Evolutionary conservation across 2,329 filamentous ascomycete species (phyloP).

Genomic region (Trichophyton simii): DNA sequence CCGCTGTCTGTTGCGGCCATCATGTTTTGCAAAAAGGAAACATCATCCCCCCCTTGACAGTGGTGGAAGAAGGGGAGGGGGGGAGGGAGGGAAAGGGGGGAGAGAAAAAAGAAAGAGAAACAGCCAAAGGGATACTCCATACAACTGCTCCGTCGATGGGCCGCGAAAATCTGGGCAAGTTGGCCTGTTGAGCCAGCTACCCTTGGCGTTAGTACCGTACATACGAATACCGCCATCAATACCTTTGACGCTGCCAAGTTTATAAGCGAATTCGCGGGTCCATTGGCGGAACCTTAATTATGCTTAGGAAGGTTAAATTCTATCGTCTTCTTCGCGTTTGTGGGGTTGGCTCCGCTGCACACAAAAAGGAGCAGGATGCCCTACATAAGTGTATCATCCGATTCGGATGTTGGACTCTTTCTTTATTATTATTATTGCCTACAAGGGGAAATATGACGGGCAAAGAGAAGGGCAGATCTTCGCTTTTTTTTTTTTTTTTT

Average conservation of each 20-base stretch:
- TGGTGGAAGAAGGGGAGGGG: no score
- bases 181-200: neutral
- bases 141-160: no score
- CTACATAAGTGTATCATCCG: neutral
- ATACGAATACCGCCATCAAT: neutral
- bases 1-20: neutral
- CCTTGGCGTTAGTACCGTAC: neutral
- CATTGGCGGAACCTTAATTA: slow-evolving; percentile 4
- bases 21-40: neutral
- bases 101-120: neutral
- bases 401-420: neutral
- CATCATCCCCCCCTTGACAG: no score
- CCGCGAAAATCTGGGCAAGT: neutral
- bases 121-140: neutral
- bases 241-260: neutral
- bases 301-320: slow-evolving; percentile 4
- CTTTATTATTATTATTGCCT: neutral
- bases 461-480: neutral
- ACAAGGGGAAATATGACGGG: neutral
- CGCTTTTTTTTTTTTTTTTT: neutral
- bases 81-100: neutral
- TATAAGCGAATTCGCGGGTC: slow-evolving; percentile 2
- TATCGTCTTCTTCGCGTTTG: neutral
- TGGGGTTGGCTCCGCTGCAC: neutral
- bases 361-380: neutral